Evolutionary conservation across 768 basidiomycete genomes (phyloP).

Genomic region (Lactifluus pinguis): DNA sequence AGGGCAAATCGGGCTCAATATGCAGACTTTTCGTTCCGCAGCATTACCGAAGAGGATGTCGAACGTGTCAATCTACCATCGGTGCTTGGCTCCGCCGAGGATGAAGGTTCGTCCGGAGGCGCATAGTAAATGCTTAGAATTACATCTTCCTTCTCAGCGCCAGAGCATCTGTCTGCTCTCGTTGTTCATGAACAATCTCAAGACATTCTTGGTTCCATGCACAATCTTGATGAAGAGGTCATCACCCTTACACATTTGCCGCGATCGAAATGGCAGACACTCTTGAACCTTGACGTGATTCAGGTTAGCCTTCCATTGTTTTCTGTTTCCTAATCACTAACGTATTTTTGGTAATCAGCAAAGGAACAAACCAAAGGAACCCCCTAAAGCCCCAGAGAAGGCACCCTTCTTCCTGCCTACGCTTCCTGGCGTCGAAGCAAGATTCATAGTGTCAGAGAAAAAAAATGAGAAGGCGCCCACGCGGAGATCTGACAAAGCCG

Average conservation of each 20-base stretch:
- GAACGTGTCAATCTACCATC: constrained; percentile 66
- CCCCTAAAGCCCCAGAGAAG: constrained; percentile 89
- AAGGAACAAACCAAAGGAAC: constrained; percentile 94
- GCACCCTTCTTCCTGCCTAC: constrained; percentile 98
- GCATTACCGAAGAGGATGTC: constrained; percentile 69
- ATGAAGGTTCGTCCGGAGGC: constrained; percentile 49
- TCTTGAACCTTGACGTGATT: constrained; percentile 94
- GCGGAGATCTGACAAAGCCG: constrained; percentile 43
- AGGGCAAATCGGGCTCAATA: constrained; percentile 98
- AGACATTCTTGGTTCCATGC: constrained; percentile 77
- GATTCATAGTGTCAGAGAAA: constrained; percentile 56
- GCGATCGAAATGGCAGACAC: constrained; percentile 89
- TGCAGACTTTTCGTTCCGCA: constrained; percentile 70
- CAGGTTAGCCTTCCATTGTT: constrained; percentile 40
- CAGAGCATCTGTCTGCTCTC: constrained; percentile 63
- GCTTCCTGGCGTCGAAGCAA: constrained; percentile 74
- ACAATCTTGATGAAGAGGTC: constrained; percentile 83
- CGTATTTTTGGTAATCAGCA: constrained; percentile 38
- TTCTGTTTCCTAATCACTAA: not conserved
- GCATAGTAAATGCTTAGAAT: constrained; percentile 5
- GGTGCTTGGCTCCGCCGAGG: constrained; percentile 74
- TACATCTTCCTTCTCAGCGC: constrained; percentile 31
- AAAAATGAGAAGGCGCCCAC: constrained; percentile 36
- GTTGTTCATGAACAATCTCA: constrained; percentile 48
- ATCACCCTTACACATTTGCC: constrained; percentile 89